Evolutionary conservation across 2,329 filamentous ascomycete species (phyloP), one percentile per base, ranked within the genome.

Genomic region (Trichophyton benhamiae): DNA sequence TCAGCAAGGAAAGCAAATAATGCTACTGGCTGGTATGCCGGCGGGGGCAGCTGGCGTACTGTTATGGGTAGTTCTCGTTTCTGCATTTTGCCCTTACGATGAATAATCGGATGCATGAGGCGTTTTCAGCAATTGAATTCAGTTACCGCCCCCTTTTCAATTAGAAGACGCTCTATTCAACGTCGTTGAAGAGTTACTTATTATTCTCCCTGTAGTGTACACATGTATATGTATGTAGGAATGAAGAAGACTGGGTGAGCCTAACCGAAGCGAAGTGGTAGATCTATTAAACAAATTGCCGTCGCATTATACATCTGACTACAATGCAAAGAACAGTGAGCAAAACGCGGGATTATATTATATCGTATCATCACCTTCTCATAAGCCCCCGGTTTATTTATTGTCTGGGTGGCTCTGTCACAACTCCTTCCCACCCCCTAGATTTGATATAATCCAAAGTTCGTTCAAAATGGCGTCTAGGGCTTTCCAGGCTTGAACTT

Each of bases 361-460:
- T 55, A 55, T 55, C 49, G 49, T 33, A 33, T 55, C 25, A 55
- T 55, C 49, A 27, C 49, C n/a, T 17, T 55, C 49, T 17, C 27
- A 11, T 38, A 38, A 15, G 11, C 9, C 11, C 22, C n/a, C 55
- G 22, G 22, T 13, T 42, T 7, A 20, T 33, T 44, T 58, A 58
- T 15, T 58, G 55, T 15, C 36, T 42, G 6, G 55, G 55, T n/a
- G 82, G 69, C 66, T 87, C 83, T 61, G 89, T 83, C 63, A 96
- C 85, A 46, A 99, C 85, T 1, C 92, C 94, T 71, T 97, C 94
- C 70, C 95, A 97, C 69, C 95, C 91, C 71, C 95, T 84, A 64
- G 87, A 88, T 65, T 84, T 83, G 70, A 99, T 97, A 71, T 96
- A 96, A 64, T 96, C 91, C 69, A 99, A 79, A 3, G 94, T 99